These are phyloP conservation scores for Suillus clintonianus DNA, from an alignment of 768 basidiomycete genomes.

Conservation along the genomic window DNA sequence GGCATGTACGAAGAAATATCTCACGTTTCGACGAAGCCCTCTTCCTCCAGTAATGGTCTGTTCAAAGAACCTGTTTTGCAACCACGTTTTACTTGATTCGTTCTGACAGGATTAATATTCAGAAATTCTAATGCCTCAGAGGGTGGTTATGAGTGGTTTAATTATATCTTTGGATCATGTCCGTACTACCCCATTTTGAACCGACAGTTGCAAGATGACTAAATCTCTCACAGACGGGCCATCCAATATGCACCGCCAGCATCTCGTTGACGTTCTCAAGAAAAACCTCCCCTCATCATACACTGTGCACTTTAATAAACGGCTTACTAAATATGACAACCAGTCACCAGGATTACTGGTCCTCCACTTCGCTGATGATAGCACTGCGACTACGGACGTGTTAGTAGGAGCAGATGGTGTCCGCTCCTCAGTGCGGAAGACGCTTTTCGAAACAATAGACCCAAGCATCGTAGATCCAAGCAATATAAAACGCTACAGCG, in stretches of 20 bases:
- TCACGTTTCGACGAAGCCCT: conserved; percentile 13
- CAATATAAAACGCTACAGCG: conserved; percentile 9
- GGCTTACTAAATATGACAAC: conserved; percentile 18
- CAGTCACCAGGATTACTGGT: background rate
- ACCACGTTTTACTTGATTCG: background rate
- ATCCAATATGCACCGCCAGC: conserved; percentile 21
- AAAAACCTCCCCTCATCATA: conserved; percentile 18
- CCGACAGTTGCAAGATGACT: conserved; percentile 22
- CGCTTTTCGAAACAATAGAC: conserved; percentile 19
- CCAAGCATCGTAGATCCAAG: background rate
- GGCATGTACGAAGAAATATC: conserved; percentile 31
- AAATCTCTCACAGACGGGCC: conserved; percentile 18
- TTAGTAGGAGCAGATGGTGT: conserved; percentile 51
- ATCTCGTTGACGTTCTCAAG: conserved; percentile 20
- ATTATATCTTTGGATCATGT: conserved; percentile 11
- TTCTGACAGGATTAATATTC: background rate
- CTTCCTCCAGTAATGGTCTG: conserved; percentile 8
- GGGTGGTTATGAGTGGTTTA: conserved; percentile 33
- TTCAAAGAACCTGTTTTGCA: background rate
- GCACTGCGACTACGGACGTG: conserved; percentile 39
- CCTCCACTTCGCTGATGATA: conserved; percentile 21
- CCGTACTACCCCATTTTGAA: conserved; percentile 18
- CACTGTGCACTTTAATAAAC: conserved; percentile 17
- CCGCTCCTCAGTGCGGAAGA: conserved; percentile 26
- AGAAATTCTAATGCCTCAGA: conserved; percentile 31